Percentiles rank a stretch among this genome's conserved stretches.
phyloP scores from a whole-genome alignment of 371 early-diverging fungal genomes.

The Syncephalis plumigaleata region DNA sequence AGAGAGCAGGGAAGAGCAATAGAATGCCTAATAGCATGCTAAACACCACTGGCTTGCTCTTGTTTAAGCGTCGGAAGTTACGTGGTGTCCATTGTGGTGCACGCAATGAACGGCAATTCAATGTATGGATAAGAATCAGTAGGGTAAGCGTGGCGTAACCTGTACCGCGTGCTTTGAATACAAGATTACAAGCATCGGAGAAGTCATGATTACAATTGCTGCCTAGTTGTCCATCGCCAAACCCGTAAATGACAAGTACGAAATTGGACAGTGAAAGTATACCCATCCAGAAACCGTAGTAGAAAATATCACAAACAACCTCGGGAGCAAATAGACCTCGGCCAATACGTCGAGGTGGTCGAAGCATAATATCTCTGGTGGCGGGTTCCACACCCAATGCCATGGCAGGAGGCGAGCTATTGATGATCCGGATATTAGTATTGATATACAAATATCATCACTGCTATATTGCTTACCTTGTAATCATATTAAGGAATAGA shows the following conservation, averaged over 20 bases:
- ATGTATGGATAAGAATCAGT: conserved; percentile 44
- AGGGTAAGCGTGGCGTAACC: conserved; percentile 46
- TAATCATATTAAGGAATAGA: conserved; percentile 75
- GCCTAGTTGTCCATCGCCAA: conserved; percentile 38
- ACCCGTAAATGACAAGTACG: conserved; percentile 38
- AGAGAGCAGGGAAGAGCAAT: conserved; percentile 35
- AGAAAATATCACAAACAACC: conserved; percentile 44
- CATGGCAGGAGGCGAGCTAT: conserved; percentile 64
- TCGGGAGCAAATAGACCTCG: conserved; percentile 48
- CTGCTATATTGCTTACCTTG: conserved; percentile 7
- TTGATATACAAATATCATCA: too few species aligned
- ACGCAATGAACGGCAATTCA: conserved; percentile 51
- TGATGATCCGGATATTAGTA: too few species aligned
- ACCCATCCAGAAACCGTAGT: conserved; percentile 55
- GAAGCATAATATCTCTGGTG: conserved; percentile 58
- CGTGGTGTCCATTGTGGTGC: conserved; percentile 31
- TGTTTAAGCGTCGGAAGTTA: conserved; percentile 17
- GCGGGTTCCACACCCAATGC: conserved; percentile 70
- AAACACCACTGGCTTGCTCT: conserved; percentile 37
- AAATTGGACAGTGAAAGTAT: conserved; percentile 47
- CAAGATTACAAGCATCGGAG: conserved; percentile 33
- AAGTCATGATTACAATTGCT: conserved; percentile 36
- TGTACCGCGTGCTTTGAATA: conserved; percentile 57
- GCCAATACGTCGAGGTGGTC: conserved; percentile 50
- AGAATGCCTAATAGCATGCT: conserved; percentile 28